Evolutionary conservation across 306 rosid genomes (phyloP).

Genomic region (Trichosanthes cucumerina): DNA sequence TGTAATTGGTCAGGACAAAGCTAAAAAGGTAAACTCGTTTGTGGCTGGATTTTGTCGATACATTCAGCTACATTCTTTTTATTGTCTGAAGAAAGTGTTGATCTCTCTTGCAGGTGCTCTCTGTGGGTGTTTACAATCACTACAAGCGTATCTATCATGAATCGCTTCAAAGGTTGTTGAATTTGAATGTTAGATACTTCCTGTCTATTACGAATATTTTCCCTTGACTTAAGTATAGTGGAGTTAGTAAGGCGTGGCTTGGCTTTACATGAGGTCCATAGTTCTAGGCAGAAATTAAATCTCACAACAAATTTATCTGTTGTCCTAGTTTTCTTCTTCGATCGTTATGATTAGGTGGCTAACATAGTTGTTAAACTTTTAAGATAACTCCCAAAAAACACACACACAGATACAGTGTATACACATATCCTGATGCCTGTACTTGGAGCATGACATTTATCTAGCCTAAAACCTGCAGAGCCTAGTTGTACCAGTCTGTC

Average conservation of each 20-base stretch:
- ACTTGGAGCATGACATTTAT: not conserved
- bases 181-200: slow-evolving; percentile 15
- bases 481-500: not conserved
- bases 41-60: not conserved
- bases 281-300: not conserved
- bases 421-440: not conserved
- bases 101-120: slow-evolving; percentile 48
- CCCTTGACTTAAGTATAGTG: not conserved
- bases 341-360: not conserved
- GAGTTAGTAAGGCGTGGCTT: not conserved
- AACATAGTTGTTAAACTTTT: not conserved
- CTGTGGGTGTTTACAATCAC: slow-evolving; percentile 97
- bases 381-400: not conserved
- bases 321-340: not conserved
- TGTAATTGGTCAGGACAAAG: slow-evolving; percentile 93
- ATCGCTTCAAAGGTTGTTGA: slow-evolving; percentile 51
- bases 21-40: slow-evolving; percentile 60
- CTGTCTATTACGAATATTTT: not conserved
- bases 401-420: not conserved
- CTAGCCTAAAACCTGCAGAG: not conserved
- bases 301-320: not conserved
- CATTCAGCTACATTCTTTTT: not conserved
- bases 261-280: not conserved
- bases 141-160: slow-evolving; percentile 78
- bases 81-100: not conserved